phyloP scores from a whole-genome alignment of 2,329 filamentous ascomycete genomes.

The Apiospora pterosperma region DNA sequence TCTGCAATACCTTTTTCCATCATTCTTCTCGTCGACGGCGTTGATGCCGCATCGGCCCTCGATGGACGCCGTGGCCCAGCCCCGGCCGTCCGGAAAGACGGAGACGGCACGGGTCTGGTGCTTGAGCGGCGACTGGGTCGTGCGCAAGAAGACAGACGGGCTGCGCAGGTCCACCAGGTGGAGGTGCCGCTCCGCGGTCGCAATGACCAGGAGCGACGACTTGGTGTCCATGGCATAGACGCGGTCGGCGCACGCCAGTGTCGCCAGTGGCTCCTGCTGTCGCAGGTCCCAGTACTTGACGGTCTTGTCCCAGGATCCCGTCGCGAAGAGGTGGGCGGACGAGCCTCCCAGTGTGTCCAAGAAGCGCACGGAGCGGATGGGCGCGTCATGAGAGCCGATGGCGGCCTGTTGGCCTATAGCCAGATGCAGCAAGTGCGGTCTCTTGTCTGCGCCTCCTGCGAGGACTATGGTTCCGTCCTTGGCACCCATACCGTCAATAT shows the following conservation, averaged over 20 bases:
- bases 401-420: slow-evolving; percentile 22
- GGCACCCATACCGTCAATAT: slow-evolving; percentile 9
- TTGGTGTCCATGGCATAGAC: slow-evolving; percentile 35
- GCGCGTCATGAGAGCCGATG: slow-evolving; percentile 25
- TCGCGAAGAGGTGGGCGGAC: slow-evolving; percentile 22
- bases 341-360: slow-evolving; percentile 16
- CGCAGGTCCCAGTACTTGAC: slow-evolving; percentile 56
- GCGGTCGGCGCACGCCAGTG: slow-evolving; percentile 46
- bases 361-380: slow-evolving; percentile 30
- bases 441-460: slow-evolving; percentile 29
- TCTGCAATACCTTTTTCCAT: background rate
- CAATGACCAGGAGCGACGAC: slow-evolving; percentile 24
- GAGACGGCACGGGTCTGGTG: slow-evolving; percentile 27
- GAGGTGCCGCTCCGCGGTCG: slow-evolving; percentile 26
- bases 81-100: slow-evolving; percentile 22
- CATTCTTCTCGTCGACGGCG: slow-evolving; percentile 15
- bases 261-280: slow-evolving; percentile 33
- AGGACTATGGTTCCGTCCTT: slow-evolving; percentile 31
- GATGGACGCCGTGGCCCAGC: slow-evolving; percentile 26
- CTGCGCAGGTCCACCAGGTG: slow-evolving; percentile 29
- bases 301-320: slow-evolving; percentile 53
- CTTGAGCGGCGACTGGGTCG: slow-evolving; percentile 19
- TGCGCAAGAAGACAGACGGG: slow-evolving; percentile 15
- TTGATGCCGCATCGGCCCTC: slow-evolving; percentile 26
- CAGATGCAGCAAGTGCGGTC: slow-evolving; percentile 26